A percentile compares a stretch with the other conserved stretches of the same genome.
phyloP scores from a whole-genome alignment of 1,284 basidiomycete genomes.

The Heterobasidion irregulare region DNA sequence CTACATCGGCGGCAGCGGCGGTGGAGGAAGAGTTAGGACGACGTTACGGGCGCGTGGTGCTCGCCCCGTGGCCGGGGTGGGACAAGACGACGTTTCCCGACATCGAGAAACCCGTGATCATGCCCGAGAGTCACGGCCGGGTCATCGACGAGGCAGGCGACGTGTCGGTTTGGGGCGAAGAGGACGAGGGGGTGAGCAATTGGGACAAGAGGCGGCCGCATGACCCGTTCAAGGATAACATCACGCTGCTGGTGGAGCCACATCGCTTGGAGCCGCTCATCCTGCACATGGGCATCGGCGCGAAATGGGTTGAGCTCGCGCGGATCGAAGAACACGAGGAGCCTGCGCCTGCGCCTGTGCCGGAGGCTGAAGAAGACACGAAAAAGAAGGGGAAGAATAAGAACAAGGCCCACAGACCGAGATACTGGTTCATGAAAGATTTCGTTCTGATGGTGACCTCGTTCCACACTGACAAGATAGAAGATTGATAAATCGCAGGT shows the following conservation, averaged over 20 bases:
- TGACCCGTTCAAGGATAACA: constrained; percentile 37
- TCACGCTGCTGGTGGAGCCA: constrained; percentile 40
- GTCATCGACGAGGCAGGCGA: constrained; percentile 19
- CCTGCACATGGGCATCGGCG: constrained; percentile 43
- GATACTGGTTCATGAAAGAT: constrained; percentile 37
- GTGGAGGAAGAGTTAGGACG: constrained; percentile 44
- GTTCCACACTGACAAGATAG: constrained; percentile 9
- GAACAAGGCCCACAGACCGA: constrained; percentile 17
- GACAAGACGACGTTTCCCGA: constrained; percentile 19
- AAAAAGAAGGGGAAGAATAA: constrained; percentile 23
- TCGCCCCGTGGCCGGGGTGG: constrained; percentile 40
- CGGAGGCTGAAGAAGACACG: constrained; percentile 3
- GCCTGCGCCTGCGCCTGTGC: neutral
- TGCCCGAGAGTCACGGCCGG: constrained; percentile 29
- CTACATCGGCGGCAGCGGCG: constrained; percentile 17
- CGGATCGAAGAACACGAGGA: constrained; percentile 18
- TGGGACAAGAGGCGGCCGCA: constrained; percentile 20
- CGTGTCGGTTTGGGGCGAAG: neutral
- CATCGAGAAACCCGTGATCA: constrained; percentile 25
- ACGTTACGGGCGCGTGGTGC: constrained; percentile 36
- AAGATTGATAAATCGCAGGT: neutral
- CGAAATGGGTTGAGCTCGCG: constrained; percentile 49
- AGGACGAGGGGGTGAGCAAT: neutral
- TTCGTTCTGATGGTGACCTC: constrained; percentile 19
- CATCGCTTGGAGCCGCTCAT: constrained; percentile 28